A percentile compares a stretch with the other conserved stretches of the same genome.
phyloP scores from a whole-genome alignment of 2,329 filamentous ascomycete genomes.

The Xylaria sp. region DNA sequence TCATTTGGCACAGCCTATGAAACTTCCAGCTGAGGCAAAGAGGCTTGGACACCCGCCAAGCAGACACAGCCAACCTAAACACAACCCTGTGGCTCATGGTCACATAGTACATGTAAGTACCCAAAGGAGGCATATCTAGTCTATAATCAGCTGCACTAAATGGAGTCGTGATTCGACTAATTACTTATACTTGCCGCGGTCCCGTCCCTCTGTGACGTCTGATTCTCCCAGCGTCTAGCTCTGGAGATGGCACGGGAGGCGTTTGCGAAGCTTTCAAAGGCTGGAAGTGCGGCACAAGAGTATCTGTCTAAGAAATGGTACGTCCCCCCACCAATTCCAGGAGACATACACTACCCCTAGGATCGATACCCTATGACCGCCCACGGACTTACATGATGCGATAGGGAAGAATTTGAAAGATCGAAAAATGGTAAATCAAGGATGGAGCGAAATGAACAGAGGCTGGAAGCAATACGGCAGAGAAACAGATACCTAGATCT shows the following conservation, averaged over 20 bases:
- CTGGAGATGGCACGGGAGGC: not conserved
- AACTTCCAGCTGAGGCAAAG: too few species aligned
- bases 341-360: not conserved
- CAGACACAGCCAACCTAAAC: too few species aligned
- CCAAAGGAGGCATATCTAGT: too few species aligned
- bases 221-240: not conserved
- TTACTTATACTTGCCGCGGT: too few species aligned
- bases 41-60: too few species aligned
- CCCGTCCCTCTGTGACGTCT: not conserved
- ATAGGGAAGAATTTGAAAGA: not conserved
- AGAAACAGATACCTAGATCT: conserved; percentile 34
- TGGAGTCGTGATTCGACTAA: too few species aligned
- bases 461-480: conserved; percentile 15
- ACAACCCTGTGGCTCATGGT: too few species aligned
- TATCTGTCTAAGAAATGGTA: conserved; percentile 5
- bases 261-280: not conserved
- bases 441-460: not conserved
- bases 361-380: too few species aligned
- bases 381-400: too few species aligned
- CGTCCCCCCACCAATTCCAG: not conserved
- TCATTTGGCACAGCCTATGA: too few species aligned
- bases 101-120: too few species aligned
- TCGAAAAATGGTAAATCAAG: not conserved
- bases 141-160: too few species aligned
- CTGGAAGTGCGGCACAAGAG: conserved; percentile 3